Conservation (phyloP, 345 rosid species). For the Syzygium oleosum region DNA sequence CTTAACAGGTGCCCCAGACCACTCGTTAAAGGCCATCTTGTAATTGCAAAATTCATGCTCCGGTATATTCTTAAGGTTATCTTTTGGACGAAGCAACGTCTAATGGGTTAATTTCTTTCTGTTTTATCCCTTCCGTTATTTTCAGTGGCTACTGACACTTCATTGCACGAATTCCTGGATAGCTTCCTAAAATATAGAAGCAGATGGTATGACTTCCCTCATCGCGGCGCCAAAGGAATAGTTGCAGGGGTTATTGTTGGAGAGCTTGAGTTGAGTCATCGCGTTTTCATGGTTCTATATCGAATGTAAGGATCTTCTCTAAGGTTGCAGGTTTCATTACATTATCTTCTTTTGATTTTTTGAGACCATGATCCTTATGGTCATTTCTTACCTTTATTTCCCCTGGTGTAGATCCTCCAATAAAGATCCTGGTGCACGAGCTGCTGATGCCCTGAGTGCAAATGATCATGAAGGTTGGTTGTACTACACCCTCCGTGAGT, state of each 20-base stretch:
- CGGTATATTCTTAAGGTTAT: background rate
- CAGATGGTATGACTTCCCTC: slow-evolving; percentile 96
- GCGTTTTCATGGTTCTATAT: slow-evolving; percentile 77
- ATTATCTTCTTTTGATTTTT: background rate
- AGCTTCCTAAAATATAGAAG: slow-evolving; percentile 74
- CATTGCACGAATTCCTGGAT: slow-evolving; percentile 73
- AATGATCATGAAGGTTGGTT: slow-evolving; percentile 73
- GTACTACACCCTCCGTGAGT: background rate
- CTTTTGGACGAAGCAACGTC: background rate
- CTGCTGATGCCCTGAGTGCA: slow-evolving; percentile 58
- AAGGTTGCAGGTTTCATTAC: background rate
- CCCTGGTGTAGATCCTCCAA: slow-evolving; percentile 63
- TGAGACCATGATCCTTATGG: background rate
- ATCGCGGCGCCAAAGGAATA: slow-evolving; percentile 75
- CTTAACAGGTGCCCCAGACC: background rate
- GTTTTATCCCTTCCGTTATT: background rate
- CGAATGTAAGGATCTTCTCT: slow-evolving; percentile 60
- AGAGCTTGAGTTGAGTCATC: slow-evolving; percentile 68
- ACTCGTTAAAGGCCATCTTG: background rate
- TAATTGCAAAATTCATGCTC: background rate
- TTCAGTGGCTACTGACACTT: slow-evolving; percentile 69
- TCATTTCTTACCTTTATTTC: background rate
- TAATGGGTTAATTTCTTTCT: background rate
- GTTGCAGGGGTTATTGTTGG: slow-evolving; percentile 89
- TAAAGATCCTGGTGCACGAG: slow-evolving; percentile 74